Conservation (phyloP, 176 grass and related monocot species). For the Avena sativa region DNA sequence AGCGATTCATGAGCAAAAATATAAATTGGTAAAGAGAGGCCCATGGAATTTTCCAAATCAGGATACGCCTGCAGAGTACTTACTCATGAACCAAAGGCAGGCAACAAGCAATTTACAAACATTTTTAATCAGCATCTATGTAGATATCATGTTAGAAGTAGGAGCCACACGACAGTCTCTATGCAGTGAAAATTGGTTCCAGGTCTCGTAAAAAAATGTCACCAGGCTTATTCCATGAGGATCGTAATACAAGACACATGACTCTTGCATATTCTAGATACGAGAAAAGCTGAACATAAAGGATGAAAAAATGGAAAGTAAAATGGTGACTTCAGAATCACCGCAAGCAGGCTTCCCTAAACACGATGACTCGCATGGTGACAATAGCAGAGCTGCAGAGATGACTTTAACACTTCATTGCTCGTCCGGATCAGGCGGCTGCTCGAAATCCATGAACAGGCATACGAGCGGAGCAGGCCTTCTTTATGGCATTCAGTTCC, state of each 20-base stretch:
- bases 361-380: background rate
- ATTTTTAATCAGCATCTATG: background rate
- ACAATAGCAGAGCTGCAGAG: background rate
- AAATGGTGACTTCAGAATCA: background rate
- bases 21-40: background rate
- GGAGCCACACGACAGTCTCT: background rate
- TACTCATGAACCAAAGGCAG: background rate
- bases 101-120: no score
- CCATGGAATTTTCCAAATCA: background rate
- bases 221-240: background rate
- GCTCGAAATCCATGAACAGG: background rate
- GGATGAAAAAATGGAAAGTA: background rate
- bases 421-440: background rate
- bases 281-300: background rate
- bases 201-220: background rate
- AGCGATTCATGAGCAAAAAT: background rate
- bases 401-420: background rate
- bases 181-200: background rate
- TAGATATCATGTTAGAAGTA: background rate
- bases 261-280: background rate
- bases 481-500: constrained; percentile 37
- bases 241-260: background rate
- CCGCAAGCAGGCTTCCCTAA: background rate
- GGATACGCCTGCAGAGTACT: background rate
- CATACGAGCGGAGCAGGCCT: background rate